Base-by-base conservation (phyloP, 2,329 filamentous ascomycete genomes). In the Fusarium domesticum region DNA sequence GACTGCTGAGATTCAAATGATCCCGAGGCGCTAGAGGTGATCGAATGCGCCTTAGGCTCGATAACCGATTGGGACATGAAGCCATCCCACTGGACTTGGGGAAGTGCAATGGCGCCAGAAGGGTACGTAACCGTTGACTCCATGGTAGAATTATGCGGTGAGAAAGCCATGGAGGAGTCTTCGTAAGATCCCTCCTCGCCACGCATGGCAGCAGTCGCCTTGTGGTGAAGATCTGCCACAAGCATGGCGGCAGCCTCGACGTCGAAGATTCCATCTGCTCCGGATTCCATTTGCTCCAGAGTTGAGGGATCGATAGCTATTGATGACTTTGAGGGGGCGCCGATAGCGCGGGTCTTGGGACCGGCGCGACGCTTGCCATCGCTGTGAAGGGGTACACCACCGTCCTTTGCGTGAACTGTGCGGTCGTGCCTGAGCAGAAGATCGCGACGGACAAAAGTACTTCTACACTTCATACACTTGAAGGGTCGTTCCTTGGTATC, bases 401-500 rank as follows among this genome's bases (percentile, higher is more conserved):
- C 92, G 73, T 98, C 93, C 73, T 97, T 97, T 51, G 93, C 93
- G 72, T 98, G 93, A 54, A 98, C 93, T 55, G 93, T 98, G 63
- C 93, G 88, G 71, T 98, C 93, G 74, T 98, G 93, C 68, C 93
- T 87, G 57, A 98, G 83, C 41, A 98, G 84, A 52, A 98, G 80
- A 73, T 98, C 93, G 71, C 93, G 89, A 68, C 93, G 89, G 61
- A 98, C 93, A 67, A 98, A 98, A 50, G 93, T 98, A 77, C 91
- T 96, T 64, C 91, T 82, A 71, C 93, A 98, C 75, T 98, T 98
- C 75, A 89, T 80, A 72, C 93, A 98, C 70, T 97, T 97, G 80
- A 98, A 98, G 30, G 93, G 93, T 53, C 93, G 85, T 72, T 97
- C 93, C 73, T 98, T 98, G 54, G 93, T 98, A 70, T 97, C 92